phyloP scores from a whole-genome alignment of 2,329 filamentous ascomycete species.

The Fusarium subtropicale region DNA sequence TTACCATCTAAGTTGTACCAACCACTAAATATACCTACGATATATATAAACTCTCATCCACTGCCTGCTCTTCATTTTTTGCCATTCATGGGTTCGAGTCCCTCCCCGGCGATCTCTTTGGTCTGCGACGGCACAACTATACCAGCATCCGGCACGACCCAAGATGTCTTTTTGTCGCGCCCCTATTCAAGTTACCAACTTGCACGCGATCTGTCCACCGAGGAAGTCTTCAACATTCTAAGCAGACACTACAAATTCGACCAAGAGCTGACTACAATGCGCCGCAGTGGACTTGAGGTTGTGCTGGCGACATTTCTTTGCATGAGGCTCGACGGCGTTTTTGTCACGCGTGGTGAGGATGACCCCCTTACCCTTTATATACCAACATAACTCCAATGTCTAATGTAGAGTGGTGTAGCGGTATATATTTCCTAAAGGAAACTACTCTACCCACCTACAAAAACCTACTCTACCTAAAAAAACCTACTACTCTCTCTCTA shows the following conservation, averaged over 20 bases:
- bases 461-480: too few relatives aligned
- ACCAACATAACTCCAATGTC: not conserved
- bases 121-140: not conserved
- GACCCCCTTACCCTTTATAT: not conserved
- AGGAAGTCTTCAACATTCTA: not conserved
- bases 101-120: not conserved
- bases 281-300: not conserved
- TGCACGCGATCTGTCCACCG: not conserved
- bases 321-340: not conserved
- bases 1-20: too few relatives aligned
- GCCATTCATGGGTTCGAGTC: not conserved
- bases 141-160: not conserved
- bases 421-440: not conserved
- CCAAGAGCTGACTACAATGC: not conserved
- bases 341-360: not conserved
- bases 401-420: slow-evolving; percentile 11
- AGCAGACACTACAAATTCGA: not conserved
- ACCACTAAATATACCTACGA: not conserved
- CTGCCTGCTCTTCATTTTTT: slow-evolving; percentile 10
- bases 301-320: not conserved
- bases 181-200: not conserved
- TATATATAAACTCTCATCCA: slow-evolving; percentile 1
- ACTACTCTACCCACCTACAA: too few relatives aligned
- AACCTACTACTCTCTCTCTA: not conserved
- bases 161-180: not conserved